Base-by-base conservation (phyloP, 331 rosid genomes). In the Erythrophleum ivorense region DNA sequence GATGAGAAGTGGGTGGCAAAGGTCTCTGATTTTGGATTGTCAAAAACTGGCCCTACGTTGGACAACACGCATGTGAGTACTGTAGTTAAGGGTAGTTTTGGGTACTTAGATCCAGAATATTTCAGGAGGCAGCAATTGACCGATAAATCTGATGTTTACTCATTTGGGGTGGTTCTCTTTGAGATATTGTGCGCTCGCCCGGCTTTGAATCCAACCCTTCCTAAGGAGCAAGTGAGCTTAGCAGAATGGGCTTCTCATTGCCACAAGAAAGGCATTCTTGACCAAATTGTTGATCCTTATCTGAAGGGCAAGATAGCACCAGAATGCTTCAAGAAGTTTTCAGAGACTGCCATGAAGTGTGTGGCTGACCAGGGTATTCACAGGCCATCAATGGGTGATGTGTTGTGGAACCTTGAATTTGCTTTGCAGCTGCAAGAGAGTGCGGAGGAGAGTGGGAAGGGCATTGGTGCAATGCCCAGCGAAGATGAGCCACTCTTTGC, bases 1-100 rank as follows among this genome's bases (percentile, higher is more conserved):
- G 98, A 95, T 40, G 98, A 95, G 80, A 95, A 93, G 86, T 95
- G 97, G 97, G 98, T 95, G 57, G 97, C 98, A 7, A 95, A 95
- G 87, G 98, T 95, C 48, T 93, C 98, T 4, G 98, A 95, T 90
- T 95, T 95, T 5, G 98, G 98, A 65, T 76, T 95, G 91, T 95
- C 98, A 1, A 95, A 95, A 88, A 95, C 98, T 18, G 97, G 98
- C 75, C 98, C 98, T 63, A 90, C 97, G 34, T 85, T 95, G 91
- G 98, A 95, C 78, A 87, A 95, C 74, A 95, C 98, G 3, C 98
- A 95, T 62, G 98, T 95, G 46, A 95, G 98, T 84, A 95, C 98
- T 14, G 98, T 95, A 0, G 98, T 95, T 33, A 95, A 95, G 86
- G 98, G 98, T 67, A 95, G 98, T 84, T 95, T 95, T 15, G 98